Conservation (phyloP, 192 early-diverging fungal species). For the Phlyctochytrium arcticum region DNA sequence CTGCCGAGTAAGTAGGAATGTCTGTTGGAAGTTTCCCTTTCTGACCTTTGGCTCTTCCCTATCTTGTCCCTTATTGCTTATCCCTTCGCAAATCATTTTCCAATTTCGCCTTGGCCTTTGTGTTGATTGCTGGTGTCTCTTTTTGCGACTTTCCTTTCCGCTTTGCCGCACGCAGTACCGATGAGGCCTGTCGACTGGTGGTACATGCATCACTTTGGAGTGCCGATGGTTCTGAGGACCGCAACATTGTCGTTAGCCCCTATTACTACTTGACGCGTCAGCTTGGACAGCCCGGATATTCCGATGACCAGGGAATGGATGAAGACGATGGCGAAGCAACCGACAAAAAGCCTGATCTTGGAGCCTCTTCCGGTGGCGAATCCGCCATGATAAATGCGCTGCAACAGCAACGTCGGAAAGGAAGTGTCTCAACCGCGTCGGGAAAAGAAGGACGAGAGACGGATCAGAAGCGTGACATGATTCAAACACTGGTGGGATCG, state of each 20-base stretch:
- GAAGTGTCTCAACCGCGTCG: neutral
- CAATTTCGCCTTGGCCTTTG: neutral
- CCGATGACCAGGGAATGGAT: neutral
- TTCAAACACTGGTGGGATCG: slow-evolving; percentile 28
- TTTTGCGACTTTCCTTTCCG: neutral
- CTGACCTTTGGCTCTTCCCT: neutral
- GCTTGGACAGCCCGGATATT: no score
- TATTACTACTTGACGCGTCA: slow-evolving; percentile 21
- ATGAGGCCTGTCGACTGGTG: slow-evolving; percentile 10
- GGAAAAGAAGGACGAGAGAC: neutral
- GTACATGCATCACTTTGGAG: slow-evolving; percentile 22
- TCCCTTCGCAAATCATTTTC: neutral
- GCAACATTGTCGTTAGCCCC: slow-evolving; percentile 21
- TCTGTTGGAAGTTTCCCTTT: neutral
- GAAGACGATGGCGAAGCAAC: neutral
- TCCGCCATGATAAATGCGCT: neutral
- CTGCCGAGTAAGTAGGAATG: neutral
- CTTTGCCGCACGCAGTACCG: neutral
- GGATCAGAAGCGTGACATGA: slow-evolving; percentile 14
- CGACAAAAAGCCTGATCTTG: neutral
- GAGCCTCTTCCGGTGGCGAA: neutral
- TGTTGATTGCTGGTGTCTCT: neutral
- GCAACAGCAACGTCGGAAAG: neutral
- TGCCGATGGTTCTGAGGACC: slow-evolving; percentile 13
- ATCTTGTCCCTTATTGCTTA: neutral